Evolutionary conservation across 495 filamentous ascomycete genomes (phyloP).

Genomic region (Cercophora scortea): DNA sequence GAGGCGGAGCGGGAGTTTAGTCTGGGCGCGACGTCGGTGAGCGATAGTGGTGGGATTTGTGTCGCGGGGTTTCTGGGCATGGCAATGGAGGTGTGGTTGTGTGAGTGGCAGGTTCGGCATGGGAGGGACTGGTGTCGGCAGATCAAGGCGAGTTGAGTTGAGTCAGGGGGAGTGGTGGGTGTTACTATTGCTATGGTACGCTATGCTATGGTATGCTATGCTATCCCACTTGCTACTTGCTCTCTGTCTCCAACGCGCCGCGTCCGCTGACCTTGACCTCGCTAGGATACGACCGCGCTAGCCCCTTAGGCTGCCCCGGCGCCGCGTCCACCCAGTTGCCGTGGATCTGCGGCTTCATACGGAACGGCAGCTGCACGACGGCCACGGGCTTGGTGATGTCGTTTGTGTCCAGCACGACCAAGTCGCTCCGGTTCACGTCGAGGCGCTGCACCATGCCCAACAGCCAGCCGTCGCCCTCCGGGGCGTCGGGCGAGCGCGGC

Average conservation of each 20-base stretch:
- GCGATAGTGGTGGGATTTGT: conserved; percentile 86
- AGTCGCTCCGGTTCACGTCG: conserved; percentile 1
- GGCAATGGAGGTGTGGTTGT: conserved; percentile 75
- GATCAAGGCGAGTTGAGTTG: conserved; percentile 14
- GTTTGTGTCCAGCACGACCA: conserved; percentile 3
- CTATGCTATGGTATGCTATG: too few species aligned
- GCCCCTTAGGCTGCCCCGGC: background rate
- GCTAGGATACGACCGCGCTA: background rate
- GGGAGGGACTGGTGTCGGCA: conserved; percentile 70
- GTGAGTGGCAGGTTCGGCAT: conserved; percentile 67
- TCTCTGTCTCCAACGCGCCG: background rate
- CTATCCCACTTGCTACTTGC: background rate
- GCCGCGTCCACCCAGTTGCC: background rate
- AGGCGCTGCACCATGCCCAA: background rate
- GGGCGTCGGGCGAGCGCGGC: background rate
- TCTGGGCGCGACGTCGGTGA: conserved; percentile 81
- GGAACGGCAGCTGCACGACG: conserved; percentile 1
- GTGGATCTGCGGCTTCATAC: background rate
- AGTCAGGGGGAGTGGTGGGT: too few species aligned
- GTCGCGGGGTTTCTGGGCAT: conserved; percentile 81
- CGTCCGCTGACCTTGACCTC: background rate
- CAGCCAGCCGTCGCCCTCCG: conserved; percentile 3
- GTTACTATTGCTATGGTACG: too few species aligned
- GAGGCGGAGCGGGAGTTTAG: conserved; percentile 81
- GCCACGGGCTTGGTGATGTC: conserved; percentile 1